phyloP scores from a whole-genome alignment of 179 eudicot genomes.

The Gypsophila paniculata region DNA sequence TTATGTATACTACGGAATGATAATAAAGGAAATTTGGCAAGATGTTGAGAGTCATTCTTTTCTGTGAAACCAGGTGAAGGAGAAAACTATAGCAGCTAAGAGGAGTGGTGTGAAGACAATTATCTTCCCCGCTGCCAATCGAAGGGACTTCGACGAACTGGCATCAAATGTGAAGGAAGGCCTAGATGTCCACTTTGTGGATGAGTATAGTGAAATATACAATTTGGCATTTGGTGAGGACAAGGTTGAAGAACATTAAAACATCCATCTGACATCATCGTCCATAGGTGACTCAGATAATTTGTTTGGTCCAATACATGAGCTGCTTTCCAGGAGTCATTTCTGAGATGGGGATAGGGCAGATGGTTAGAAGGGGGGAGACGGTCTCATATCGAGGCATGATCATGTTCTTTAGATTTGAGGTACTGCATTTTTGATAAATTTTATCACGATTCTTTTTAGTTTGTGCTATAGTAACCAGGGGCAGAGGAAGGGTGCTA shows the following conservation, averaged over 20 bases:
- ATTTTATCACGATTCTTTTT: constrained; percentile 10
- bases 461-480: background rate
- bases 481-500: background rate
- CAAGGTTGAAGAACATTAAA: constrained; percentile 20
- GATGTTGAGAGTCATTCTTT: constrained; percentile 11
- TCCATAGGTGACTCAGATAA: background rate
- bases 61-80: constrained; percentile 67
- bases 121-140: constrained; percentile 85
- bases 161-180: constrained; percentile 89
- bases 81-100: constrained; percentile 93
- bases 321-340: constrained; percentile 8
- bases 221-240: constrained; percentile 58
- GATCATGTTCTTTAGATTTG: constrained; percentile 12
- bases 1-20: too few relatives aligned
- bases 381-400: constrained; percentile 8
- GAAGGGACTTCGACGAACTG: constrained; percentile 90
- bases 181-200: constrained; percentile 94
- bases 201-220: constrained; percentile 68
- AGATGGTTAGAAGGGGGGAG: constrained; percentile 1
- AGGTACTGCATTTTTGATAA: constrained; percentile 2
- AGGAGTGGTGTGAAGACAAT: constrained; percentile 87
- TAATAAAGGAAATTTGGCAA: background rate
- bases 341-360: background rate
- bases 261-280: background rate
- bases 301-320: background rate